A percentile compares a stretch with the other conserved stretches of the same genome.
Conservation (phyloP, 2,329 filamentous ascomycete species). For the Botrytis byssoidea region DNA sequence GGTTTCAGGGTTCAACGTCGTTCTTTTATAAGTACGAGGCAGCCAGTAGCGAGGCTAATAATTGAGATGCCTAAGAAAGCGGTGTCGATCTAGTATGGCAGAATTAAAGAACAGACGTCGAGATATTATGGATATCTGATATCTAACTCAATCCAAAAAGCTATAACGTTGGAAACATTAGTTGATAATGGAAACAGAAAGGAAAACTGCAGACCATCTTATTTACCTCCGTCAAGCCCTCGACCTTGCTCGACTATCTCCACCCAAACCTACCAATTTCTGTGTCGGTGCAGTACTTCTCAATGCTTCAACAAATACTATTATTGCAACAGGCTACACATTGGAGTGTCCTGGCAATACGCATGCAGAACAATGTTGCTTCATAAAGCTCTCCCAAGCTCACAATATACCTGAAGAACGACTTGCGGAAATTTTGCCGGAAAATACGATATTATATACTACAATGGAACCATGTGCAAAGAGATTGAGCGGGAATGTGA, state of each 20-base stretch:
- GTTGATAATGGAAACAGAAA: slow-evolving; percentile 1
- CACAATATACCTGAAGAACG: slow-evolving; percentile 52
- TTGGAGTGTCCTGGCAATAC: slow-evolving; percentile 90
- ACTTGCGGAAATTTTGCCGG: slow-evolving; percentile 52
- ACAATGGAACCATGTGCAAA: slow-evolving; percentile 86
- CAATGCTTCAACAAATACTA: slow-evolving; percentile 51
- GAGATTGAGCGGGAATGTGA: slow-evolving; percentile 69
- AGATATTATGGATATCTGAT: not conserved
- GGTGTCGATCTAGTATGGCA: slow-evolving; percentile 8
- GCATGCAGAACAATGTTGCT: slow-evolving; percentile 91
- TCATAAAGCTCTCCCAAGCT: slow-evolving; percentile 65
- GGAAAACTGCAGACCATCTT: slow-evolving; percentile 25
- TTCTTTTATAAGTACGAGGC: not conserved
- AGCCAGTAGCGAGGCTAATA: no score
- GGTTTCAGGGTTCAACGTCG: not conserved
- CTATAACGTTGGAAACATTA: not conserved
- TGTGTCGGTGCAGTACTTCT: slow-evolving; percentile 90
- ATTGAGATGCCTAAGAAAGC: not conserved
- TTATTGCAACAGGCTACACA: slow-evolving; percentile 84
- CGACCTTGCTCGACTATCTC: slow-evolving; percentile 72
- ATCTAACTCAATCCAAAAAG: not conserved
- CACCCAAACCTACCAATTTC: slow-evolving; percentile 87
- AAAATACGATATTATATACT: slow-evolving; percentile 70
- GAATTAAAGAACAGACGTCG: not conserved
- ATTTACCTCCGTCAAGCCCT: slow-evolving; percentile 70